Evolutionary conservation across 2,329 filamentous ascomycete genomes (phyloP).

Genomic region (Paracamarosporium sp.): DNA sequence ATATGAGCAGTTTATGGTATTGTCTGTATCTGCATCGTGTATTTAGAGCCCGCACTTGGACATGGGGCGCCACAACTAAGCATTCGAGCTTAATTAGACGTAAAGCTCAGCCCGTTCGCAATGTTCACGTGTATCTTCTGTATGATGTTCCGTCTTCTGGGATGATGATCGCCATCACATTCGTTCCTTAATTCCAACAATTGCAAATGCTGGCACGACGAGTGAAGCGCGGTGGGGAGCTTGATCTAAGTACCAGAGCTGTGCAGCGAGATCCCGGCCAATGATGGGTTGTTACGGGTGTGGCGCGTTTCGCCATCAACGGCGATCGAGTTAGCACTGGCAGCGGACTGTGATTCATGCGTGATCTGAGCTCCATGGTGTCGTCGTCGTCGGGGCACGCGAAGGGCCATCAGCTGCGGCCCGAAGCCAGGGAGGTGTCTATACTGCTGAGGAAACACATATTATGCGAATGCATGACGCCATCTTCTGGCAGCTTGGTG

Average conservation of each 20-base stretch:
- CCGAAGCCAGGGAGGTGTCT: conserved; percentile 6
- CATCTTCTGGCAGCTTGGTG: not conserved
- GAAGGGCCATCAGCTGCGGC: too few species aligned
- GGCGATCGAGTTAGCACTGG: not conserved
- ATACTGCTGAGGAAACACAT: not conserved
- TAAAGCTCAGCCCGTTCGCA: too few species aligned
- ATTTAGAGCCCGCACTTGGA: too few species aligned
- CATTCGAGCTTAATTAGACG: too few species aligned
- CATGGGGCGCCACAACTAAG: too few species aligned
- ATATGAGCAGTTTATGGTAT: too few species aligned
- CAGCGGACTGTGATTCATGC: conserved; percentile 3
- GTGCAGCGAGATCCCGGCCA: not conserved
- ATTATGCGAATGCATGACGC: conserved; percentile 8
- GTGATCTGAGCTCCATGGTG: not conserved
- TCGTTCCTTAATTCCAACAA: not conserved
- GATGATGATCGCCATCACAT: not conserved
- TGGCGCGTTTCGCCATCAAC: conserved; percentile 6
- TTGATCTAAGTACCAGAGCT: not conserved
- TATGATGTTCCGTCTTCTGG: not conserved
- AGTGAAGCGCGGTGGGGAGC: not conserved
- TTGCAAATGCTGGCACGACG: conserved; percentile 1
- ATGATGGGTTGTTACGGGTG: not conserved
- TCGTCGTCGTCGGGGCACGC: not conserved
- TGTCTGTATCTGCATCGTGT: too few species aligned
- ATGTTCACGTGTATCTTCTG: too few species aligned